These are phyloP conservation scores for Exophiala aquamarina DNA, from an alignment of 2,329 filamentous ascomycete genomes.

Conservation along the genomic window DNA sequence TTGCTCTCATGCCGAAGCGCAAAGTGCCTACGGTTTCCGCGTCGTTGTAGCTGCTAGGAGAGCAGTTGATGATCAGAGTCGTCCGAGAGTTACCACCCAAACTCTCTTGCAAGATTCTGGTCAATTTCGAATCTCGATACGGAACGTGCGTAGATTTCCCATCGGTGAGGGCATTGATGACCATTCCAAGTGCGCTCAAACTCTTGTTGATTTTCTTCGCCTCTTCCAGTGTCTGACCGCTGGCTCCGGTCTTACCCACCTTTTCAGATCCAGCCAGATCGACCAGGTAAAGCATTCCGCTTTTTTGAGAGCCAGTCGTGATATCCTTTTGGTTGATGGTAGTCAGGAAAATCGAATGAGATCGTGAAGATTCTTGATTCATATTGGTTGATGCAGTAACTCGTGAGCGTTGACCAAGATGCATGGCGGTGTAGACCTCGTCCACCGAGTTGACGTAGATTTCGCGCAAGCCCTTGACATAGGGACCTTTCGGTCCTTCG, in stretches of 20 bases:
- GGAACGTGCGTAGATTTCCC: constrained; percentile 95
- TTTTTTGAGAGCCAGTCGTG: constrained; percentile 93
- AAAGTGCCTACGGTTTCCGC: constrained; percentile 89
- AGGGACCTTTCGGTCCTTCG: constrained; percentile 95
- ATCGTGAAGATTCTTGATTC: constrained; percentile 98
- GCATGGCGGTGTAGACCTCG: constrained; percentile 96
- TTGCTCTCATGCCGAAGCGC: constrained; percentile 91
- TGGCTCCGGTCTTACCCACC: constrained; percentile 96
- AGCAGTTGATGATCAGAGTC: constrained; percentile 98
- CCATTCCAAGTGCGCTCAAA: constrained; percentile 96
- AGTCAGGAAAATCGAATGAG: constrained; percentile 96
- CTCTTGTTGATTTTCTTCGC: constrained; percentile 99
- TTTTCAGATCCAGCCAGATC: constrained; percentile 98
- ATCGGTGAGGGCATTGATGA: constrained; percentile 96
- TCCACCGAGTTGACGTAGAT: constrained; percentile 94
- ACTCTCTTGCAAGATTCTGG: constrained; percentile 93
- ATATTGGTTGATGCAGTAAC: constrained; percentile 97
- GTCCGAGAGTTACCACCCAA: constrained; percentile 96
- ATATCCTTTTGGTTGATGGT: constrained; percentile 97
- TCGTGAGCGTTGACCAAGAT: constrained; percentile 82
- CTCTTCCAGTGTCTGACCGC: constrained; percentile 94
- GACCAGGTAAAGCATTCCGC: constrained; percentile 93
- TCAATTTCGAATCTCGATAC: constrained; percentile 97
- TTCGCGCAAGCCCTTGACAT: constrained; percentile 91
- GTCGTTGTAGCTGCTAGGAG: constrained; percentile 98